These are phyloP conservation scores for Rhodomyrtus tomentosa DNA, from an alignment of 345 rosid genomes.

Conservation along the genomic window DNA sequence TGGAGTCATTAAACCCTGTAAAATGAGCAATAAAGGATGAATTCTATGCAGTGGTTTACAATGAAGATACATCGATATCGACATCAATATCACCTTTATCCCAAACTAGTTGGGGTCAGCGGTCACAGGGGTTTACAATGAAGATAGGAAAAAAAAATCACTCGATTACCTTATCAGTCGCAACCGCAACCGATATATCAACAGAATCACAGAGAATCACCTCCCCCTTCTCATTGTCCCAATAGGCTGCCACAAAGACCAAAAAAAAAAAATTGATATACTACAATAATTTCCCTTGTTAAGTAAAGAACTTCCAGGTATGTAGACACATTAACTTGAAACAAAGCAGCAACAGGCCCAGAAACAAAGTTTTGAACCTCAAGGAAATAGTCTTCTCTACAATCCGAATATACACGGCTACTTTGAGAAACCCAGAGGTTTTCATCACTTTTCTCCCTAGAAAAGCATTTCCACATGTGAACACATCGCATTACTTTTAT, in stretches of 20 bases:
- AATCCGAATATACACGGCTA: background rate
- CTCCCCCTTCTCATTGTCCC: constrained; percentile 72
- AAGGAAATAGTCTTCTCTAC: background rate
- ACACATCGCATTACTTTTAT: background rate
- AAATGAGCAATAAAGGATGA: background rate
- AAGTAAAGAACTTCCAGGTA: background rate
- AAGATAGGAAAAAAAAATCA: background rate
- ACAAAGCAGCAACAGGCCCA: background rate
- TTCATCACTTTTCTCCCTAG: background rate
- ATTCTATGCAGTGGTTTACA: background rate
- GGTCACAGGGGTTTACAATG: background rate
- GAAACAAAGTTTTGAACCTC: background rate
- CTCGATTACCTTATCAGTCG: constrained; percentile 80
- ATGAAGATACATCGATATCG: too few relatives aligned
- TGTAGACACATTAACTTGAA: background rate
- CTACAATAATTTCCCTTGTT: background rate
- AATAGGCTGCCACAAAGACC: constrained; percentile 50
- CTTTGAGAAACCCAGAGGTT: background rate
- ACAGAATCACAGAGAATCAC: constrained; percentile 51
- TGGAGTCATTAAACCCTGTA: constrained; percentile 96
- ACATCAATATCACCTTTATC: too few relatives aligned
- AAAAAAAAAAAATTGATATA: background rate
- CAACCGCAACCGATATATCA: constrained; percentile 95
- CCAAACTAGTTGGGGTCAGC: too few relatives aligned
- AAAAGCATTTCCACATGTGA: background rate